Percentiles rank a stretch among this genome's conserved stretches.
These are phyloP conservation scores for Xylaria hypoxylon DNA, from an alignment of 2,329 filamentous ascomycete genomes.

Conservation along the genomic window DNA sequence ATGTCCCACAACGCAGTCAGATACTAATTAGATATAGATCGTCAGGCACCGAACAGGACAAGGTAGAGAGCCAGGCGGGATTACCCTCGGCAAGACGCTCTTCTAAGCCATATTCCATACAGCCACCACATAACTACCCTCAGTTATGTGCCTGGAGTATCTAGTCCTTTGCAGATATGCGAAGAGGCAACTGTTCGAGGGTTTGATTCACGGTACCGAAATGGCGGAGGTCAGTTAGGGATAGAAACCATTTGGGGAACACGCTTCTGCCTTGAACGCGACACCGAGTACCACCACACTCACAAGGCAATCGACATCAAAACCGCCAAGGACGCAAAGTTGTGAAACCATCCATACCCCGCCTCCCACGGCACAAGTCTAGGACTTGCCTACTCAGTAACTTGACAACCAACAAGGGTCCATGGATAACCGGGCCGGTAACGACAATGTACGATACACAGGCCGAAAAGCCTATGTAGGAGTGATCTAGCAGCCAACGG, in stretches of 20 bases:
- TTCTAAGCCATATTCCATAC: slow-evolving; percentile 16
- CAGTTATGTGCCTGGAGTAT: slow-evolving; percentile 23
- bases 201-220: slow-evolving; percentile 34
- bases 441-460: slow-evolving; percentile 51
- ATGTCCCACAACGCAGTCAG: slow-evolving; percentile 6
- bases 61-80: slow-evolving; percentile 21
- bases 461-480: slow-evolving; percentile 53
- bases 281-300: slow-evolving; percentile 38
- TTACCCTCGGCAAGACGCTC: slow-evolving; percentile 16
- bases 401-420: slow-evolving; percentile 45
- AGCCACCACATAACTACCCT: slow-evolving; percentile 10
- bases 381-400: slow-evolving; percentile 43
- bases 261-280: slow-evolving; percentile 30
- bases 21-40: slow-evolving; percentile 33
- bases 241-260: slow-evolving; percentile 37
- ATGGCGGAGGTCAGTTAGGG: slow-evolving; percentile 33
- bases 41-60: slow-evolving; percentile 15
- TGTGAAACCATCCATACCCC: slow-evolving; percentile 46
- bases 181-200: slow-evolving; percentile 32
- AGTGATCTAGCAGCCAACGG: slow-evolving; percentile 50
- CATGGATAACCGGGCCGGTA: slow-evolving; percentile 41
- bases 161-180: slow-evolving; percentile 30
- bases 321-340: slow-evolving; percentile 30
- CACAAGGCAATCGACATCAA: slow-evolving; percentile 32
- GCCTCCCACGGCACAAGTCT: slow-evolving; percentile 46